Percentiles rank a stretch among this genome's conserved stretches.
Evolutionary conservation across 1,284 basidiomycete species (phyloP).

Genomic region (Stygiomarasmius scandens): DNA sequence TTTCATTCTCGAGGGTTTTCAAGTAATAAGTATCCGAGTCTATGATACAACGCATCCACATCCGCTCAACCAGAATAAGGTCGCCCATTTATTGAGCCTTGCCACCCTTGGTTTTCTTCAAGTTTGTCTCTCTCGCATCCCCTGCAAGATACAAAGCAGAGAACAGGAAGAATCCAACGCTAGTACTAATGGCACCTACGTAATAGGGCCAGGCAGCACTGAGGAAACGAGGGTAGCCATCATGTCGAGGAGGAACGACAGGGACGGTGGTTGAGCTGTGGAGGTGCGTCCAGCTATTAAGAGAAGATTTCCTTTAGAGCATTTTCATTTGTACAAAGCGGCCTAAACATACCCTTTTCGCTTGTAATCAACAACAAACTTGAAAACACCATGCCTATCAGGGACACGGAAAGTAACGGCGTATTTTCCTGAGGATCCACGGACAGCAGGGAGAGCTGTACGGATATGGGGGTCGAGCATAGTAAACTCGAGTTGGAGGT

Average conservation of each 20-base stretch:
- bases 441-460: conserved; percentile 63
- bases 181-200: conserved; percentile 85
- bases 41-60: neutral
- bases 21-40: neutral
- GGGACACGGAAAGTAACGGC: conserved; percentile 83
- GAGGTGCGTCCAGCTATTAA: conserved; percentile 69
- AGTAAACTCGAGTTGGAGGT: conserved; percentile 93
- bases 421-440: conserved; percentile 56
- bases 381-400: conserved; percentile 97
- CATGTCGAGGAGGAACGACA: conserved; percentile 92
- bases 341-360: conserved; percentile 70
- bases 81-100: conserved; percentile 40
- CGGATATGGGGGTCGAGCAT: conserved; percentile 97
- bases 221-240: conserved; percentile 93
- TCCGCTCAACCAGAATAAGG: neutral
- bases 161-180: conserved; percentile 83
- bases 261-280: conserved; percentile 77
- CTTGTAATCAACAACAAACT: conserved; percentile 89
- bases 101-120: conserved; percentile 43
- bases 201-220: conserved; percentile 96
- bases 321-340: too few relatives aligned
- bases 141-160: conserved; percentile 83
- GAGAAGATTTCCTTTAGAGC: too few relatives aligned
- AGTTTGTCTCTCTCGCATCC: conserved; percentile 59
- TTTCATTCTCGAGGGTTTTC: too few relatives aligned